Percentiles rank a stretch among this genome's conserved stretches.
Evolutionary conservation across 345 rosid species (phyloP).

Genomic region (Theobroma cacao): DNA sequence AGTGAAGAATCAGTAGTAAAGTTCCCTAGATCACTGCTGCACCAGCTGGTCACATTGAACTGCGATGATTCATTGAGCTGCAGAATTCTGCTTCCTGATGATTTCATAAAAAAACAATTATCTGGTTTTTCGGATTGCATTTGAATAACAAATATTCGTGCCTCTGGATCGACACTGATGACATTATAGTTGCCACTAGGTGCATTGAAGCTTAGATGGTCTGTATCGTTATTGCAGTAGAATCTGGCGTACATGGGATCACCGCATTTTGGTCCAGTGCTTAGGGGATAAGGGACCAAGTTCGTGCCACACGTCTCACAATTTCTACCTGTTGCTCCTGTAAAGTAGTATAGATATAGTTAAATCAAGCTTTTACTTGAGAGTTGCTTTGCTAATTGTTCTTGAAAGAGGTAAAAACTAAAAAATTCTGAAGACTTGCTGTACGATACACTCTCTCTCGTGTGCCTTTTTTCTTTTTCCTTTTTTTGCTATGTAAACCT

Average conservation of each 20-base stretch:
- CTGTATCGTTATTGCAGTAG: background rate
- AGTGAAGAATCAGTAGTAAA: background rate
- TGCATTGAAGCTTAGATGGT: background rate
- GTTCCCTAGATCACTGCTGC: background rate
- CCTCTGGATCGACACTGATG: background rate
- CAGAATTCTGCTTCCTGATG: background rate
- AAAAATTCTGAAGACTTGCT: background rate
- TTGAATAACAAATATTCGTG: background rate
- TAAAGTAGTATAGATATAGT: background rate
- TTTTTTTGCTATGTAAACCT: background rate
- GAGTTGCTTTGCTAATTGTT: background rate
- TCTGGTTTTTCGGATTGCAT: background rate
- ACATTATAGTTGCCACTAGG: background rate
- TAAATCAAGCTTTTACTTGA: background rate
- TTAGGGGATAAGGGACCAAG: constrained; percentile 8
- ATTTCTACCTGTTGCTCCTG: constrained; percentile 12
- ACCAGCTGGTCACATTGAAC: constrained; percentile 12
- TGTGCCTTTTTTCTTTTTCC: no score
- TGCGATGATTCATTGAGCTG: constrained; percentile 7
- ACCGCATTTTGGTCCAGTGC: constrained; percentile 4
- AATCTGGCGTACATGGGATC: constrained; percentile 13
- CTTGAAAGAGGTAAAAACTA: background rate
- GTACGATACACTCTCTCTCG: background rate
- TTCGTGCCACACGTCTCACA: constrained; percentile 12
- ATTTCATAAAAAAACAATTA: background rate